Base-by-base conservation (phyloP, 1,284 basidiomycete species). In the Coriolopsis trogii region DNA sequence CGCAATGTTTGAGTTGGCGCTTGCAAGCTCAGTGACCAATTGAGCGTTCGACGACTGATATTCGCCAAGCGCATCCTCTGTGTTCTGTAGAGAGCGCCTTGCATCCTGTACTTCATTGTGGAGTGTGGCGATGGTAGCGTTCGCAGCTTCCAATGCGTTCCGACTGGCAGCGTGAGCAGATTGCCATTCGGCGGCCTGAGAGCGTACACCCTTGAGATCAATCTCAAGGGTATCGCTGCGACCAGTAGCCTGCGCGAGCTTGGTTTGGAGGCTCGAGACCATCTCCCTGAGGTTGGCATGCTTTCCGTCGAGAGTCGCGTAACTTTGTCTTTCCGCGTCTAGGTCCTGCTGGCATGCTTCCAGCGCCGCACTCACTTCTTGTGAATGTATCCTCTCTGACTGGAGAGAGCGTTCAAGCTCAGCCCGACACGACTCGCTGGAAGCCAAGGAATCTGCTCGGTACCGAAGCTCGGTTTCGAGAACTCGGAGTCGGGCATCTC, bases 401-500 rank as follows among this genome's bases (percentile, higher is more conserved):
- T 29, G 23, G 10, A 58, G 29, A 3, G 49, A 1, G 6, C 20
- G 13, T 20, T 43, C 49, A 4, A 55, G 46, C 16, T 44, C 50
- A 2, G 36, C 33, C 7, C 31, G 16, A 7, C 41, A 44, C 2
- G 43, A 30, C n/a, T 49, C 38, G n/a, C 30, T 43, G 20, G 51
- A 30, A 7, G 31, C 41, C 30, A 58, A 42, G 15, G 41, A 45
- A 13, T 31, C 28, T n/a, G 30, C 16, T 33, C 46, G 45, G 23
- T 37, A 28, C 16, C 38, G 39, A 13, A 58, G 26, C 15, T 58
- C 47, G 4, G 49, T 21, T 18, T 55, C 28, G 10, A 61, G 39
- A 8, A 25, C 15, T 10, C 23, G 30, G 15, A 60, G 13, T 7
- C 39, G 42, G 28, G 26, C 31, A 34, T 61, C 50, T 18, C 50